A percentile compares a stretch with the other conserved stretches of the same genome.
Evolutionary conservation across 371 early-diverging fungal genomes (phyloP).

Genomic region (Cladochytrium tenue): DNA sequence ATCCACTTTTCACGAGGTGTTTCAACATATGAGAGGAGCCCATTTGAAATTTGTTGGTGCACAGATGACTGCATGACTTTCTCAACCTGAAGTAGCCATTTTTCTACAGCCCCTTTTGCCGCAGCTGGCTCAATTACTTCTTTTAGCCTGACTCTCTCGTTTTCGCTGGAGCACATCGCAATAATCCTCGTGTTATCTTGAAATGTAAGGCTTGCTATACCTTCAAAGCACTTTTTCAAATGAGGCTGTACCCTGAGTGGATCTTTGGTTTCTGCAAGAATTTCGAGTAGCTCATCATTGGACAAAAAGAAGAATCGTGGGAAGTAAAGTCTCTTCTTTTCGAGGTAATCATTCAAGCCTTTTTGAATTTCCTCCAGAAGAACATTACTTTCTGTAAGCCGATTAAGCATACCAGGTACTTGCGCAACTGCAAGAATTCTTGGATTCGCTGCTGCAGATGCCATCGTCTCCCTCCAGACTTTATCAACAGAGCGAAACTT

Average conservation of each 20-base stretch:
- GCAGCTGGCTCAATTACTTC: constrained; percentile 57
- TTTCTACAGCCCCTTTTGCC: constrained; percentile 60
- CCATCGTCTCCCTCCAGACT: constrained; percentile 56
- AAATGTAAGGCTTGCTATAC: constrained; percentile 53
- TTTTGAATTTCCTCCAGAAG: constrained; percentile 60
- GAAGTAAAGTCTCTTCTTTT: constrained; percentile 58
- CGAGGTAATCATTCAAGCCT: constrained; percentile 57
- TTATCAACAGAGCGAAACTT: constrained; percentile 55
- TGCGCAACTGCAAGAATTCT: constrained; percentile 43
- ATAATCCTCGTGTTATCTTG: constrained; percentile 54
- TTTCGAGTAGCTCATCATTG: constrained; percentile 59
- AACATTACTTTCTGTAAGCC: constrained; percentile 45
- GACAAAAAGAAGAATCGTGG: constrained; percentile 61
- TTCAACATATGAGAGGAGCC: constrained; percentile 50
- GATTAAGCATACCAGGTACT: constrained; percentile 36
- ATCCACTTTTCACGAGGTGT: constrained; percentile 56
- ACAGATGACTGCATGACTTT: constrained; percentile 56
- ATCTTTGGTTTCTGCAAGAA: constrained; percentile 59
- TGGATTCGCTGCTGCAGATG: constrained; percentile 39
- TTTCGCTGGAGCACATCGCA: constrained; percentile 58
- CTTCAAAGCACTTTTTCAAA: constrained; percentile 62
- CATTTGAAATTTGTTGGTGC: constrained; percentile 47
- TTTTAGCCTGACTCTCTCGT: constrained; percentile 52
- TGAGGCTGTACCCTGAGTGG: constrained; percentile 59
- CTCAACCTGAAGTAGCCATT: constrained; percentile 59